Evolutionary conservation across 2,329 filamentous ascomycete genomes (phyloP).

Genomic region (Xylariaceae sp.): DNA sequence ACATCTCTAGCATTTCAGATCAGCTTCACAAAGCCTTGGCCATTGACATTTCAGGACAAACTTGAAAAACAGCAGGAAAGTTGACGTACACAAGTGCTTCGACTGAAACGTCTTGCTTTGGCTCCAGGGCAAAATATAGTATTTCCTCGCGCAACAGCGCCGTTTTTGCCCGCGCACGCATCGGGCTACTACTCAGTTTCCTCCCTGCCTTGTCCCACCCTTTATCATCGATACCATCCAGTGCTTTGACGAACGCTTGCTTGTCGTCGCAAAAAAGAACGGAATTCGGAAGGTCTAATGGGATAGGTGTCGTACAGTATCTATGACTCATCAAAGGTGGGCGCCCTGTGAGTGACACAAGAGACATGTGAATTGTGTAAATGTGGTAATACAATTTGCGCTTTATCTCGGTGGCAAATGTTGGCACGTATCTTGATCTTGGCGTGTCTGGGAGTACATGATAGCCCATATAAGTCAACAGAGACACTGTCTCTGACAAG

Average conservation of each 20-base stretch:
- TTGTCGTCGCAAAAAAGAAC: constrained; percentile 31
- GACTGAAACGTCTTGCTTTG: constrained; percentile 34
- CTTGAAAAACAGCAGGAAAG: neutral
- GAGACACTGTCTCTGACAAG: constrained; percentile 23
- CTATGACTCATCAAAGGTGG: constrained; percentile 35
- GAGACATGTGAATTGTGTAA: constrained; percentile 34
- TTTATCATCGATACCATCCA: constrained; percentile 29
- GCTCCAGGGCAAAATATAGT: constrained; percentile 51
- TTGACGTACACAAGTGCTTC: constrained; percentile 30
- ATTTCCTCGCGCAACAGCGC: constrained; percentile 54
- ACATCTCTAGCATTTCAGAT: constrained; percentile 27
- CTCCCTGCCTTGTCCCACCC: constrained; percentile 36
- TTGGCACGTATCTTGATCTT: constrained; percentile 19
- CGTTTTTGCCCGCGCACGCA: constrained; percentile 34
- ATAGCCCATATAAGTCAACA: constrained; percentile 45
- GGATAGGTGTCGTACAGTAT: constrained; percentile 37
- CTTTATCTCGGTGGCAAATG: constrained; percentile 25
- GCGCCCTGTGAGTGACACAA: constrained; percentile 39
- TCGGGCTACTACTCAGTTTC: constrained; percentile 30
- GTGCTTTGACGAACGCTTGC: constrained; percentile 20
- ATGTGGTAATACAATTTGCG: constrained; percentile 31
- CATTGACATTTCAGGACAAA: no score
- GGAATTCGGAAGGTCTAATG: constrained; percentile 37
- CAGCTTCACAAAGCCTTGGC: neutral
- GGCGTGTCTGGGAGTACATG: constrained; percentile 37